Percentiles rank a stretch among this genome's conserved stretches.
Conservation (phyloP, 164 flowering plant genomes). For the Stephania yunnanensis region DNA sequence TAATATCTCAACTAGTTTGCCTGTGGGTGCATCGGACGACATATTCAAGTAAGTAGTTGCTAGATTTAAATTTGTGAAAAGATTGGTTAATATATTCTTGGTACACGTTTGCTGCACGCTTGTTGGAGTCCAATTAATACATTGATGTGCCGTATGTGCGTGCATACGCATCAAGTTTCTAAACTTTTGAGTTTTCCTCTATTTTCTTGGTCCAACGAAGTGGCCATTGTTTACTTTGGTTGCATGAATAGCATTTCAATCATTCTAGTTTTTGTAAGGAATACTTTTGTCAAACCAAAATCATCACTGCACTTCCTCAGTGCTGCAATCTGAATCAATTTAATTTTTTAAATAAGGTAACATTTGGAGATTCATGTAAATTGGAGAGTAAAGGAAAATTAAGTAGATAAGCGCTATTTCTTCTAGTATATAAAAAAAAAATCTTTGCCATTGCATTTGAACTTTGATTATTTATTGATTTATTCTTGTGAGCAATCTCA, state of each 20-base stretch:
- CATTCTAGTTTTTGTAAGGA: background rate
- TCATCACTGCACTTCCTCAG: background rate
- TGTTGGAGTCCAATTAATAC: too few species aligned
- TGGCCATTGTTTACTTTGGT: background rate
- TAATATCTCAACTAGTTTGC: conserved; percentile 56
- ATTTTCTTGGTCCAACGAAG: too few species aligned
- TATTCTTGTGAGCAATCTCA: background rate
- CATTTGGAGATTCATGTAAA: too few species aligned
- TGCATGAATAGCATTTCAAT: background rate
- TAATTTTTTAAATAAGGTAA: too few species aligned
- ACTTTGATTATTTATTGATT: background rate
- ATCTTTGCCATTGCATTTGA: background rate
- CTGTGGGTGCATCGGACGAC: conserved; percentile 39
- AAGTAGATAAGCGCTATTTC: too few species aligned
- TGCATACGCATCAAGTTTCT: too few species aligned
- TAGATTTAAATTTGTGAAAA: background rate
- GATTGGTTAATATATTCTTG: too few species aligned
- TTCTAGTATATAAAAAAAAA: too few species aligned
- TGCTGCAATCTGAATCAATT: background rate
- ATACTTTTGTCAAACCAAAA: background rate
- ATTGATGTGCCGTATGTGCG: too few species aligned
- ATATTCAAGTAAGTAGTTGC: conserved; percentile 50
- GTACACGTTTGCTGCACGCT: too few species aligned
- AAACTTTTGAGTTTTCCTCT: too few species aligned
- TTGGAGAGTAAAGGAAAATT: too few species aligned